Conservation (phyloP, 495 filamentous ascomycete genomes). For the Hypoxylon subgilvum region DNA sequence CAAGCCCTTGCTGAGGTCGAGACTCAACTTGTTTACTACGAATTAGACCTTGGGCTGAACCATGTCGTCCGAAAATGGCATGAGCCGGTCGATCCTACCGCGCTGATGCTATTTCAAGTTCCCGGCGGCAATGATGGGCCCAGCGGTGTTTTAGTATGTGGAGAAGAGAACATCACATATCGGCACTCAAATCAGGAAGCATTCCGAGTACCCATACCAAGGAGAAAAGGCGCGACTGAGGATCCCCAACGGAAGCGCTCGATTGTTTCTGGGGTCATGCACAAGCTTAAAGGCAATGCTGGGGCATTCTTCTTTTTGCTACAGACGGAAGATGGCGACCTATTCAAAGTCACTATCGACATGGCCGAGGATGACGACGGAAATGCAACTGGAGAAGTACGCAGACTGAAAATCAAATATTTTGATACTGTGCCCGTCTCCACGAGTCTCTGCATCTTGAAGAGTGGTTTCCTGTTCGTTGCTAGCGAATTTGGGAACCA, state of each 20-base stretch:
- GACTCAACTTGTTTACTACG: conserved; percentile 93
- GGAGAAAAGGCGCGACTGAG: conserved; percentile 83
- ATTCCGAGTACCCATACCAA: conserved; percentile 87
- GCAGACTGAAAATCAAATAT: conserved; percentile 89
- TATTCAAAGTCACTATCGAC: conserved; percentile 95
- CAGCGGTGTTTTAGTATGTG: conserved; percentile 92
- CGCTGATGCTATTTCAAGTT: conserved; percentile 91
- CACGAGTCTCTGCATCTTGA: conserved; percentile 84
- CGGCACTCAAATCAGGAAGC: conserved; percentile 89
- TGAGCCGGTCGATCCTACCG: conserved; percentile 87
- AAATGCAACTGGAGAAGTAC: conserved; percentile 78
- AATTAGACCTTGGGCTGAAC: conserved; percentile 94
- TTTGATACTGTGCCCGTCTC: conserved; percentile 95
- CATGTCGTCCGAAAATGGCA: conserved; percentile 97
- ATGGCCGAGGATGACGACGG: conserved; percentile 83
- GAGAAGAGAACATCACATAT: conserved; percentile 93
- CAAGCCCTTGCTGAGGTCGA: conserved; percentile 80
- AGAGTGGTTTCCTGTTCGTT: conserved; percentile 93
- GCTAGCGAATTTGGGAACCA: conserved; percentile 92
- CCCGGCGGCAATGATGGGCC: conserved; percentile 93
- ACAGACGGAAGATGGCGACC: conserved; percentile 93
- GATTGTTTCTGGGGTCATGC: conserved; percentile 91
- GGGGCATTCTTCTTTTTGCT: conserved; percentile 94
- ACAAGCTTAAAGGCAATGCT: conserved; percentile 83
- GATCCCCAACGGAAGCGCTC: conserved; percentile 87